These are phyloP conservation scores for Tolypocladium guangdongense DNA, from an alignment of 2,329 filamentous ascomycete genomes.

Conservation along the genomic window DNA sequence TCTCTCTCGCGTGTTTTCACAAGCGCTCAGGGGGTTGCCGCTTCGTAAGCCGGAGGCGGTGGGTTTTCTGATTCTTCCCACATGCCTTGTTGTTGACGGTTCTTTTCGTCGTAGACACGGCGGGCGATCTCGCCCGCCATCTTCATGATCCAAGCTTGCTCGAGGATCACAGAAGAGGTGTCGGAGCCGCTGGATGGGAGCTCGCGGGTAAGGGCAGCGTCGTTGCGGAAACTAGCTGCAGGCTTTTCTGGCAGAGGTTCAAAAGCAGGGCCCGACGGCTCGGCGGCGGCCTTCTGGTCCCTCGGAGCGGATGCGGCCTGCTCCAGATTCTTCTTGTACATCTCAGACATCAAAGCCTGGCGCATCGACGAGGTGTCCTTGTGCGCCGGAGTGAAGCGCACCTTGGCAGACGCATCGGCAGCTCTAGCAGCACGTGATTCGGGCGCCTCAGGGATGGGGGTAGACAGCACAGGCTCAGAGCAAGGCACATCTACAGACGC, in stretches of 20 bases:
- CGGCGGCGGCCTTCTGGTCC: slow-evolving; percentile 7
- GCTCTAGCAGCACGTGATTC: slow-evolving; percentile 32
- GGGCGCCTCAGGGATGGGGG: slow-evolving; percentile 48
- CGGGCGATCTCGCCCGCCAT: slow-evolving; percentile 87
- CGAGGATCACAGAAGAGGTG: slow-evolving; percentile 51
- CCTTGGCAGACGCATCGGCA: slow-evolving; percentile 22
- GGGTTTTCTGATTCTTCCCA: slow-evolving; percentile 43
- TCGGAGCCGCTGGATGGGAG: slow-evolving; percentile 28
- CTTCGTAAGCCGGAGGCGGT: slow-evolving; percentile 54
- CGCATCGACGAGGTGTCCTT: slow-evolving; percentile 7
- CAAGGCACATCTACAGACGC: slow-evolving; percentile 46
- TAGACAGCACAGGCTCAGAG: slow-evolving; percentile 48
- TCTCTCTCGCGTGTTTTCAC: slow-evolving; percentile 2
- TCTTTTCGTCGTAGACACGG: slow-evolving; percentile 80
- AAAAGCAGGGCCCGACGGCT: slow-evolving; percentile 1
- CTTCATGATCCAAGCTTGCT: slow-evolving; percentile 82
- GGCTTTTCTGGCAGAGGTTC: slow-evolving; percentile 11
- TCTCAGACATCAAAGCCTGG: slow-evolving; percentile 14
- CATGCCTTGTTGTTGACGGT: slow-evolving; percentile 21
- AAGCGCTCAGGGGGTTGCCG: slow-evolving; percentile 26
- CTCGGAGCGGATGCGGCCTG: slow-evolving; percentile 12
- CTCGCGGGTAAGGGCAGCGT: slow-evolving; percentile 18
- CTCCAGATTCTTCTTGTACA: slow-evolving; percentile 12
- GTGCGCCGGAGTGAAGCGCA: slow-evolving; percentile 25
- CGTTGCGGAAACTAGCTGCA: slow-evolving; percentile 13